Evolutionary conservation across 805 yeast genomes (phyloP).

Genomic region (Kuraishia borneana): DNA sequence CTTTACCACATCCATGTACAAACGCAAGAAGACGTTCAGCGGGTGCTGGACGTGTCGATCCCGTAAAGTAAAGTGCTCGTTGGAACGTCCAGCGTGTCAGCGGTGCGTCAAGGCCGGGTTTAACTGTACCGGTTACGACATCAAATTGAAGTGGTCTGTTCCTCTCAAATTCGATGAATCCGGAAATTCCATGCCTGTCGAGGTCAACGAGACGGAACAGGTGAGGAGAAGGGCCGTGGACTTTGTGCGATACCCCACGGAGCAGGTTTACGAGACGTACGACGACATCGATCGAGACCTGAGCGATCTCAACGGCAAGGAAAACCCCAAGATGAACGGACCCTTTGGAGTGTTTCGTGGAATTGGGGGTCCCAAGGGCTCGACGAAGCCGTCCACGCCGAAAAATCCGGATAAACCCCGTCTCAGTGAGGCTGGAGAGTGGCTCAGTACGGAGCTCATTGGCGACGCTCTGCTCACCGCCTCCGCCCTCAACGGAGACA

Average conservation of each 20-base stretch:
- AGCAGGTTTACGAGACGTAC: conserved; percentile 50
- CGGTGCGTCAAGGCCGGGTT: conserved; percentile 34
- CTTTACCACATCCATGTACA: conserved; percentile 4
- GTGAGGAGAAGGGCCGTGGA: conserved; percentile 64
- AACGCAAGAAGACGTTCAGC: conserved; percentile 49
- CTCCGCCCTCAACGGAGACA: conserved; percentile 54
- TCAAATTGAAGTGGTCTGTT: conserved; percentile 35
- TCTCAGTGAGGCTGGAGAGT: conserved; percentile 37
- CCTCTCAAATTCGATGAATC: conserved; percentile 34
- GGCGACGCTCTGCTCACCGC: conserved; percentile 70
- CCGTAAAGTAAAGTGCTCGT: conserved; percentile 44
- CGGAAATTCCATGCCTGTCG: conserved; percentile 25
- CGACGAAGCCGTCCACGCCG: background rate
- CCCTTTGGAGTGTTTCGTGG: conserved; percentile 80
- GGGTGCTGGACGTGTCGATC: conserved; percentile 49
- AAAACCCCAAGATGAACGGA: conserved; percentile 43
- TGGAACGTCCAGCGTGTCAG: conserved; percentile 29
- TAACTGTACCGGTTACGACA: conserved; percentile 37
- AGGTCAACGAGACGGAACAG: conserved; percentile 29
- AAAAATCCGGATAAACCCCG: background rate
- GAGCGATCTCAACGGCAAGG: conserved; percentile 31
- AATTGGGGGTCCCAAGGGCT: background rate
- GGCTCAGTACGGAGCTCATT: conserved; percentile 61
- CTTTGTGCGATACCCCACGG: conserved; percentile 60
- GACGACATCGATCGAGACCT: conserved; percentile 75